These are phyloP conservation scores for Sugiyamaella chiloensis DNA, from an alignment of 805 yeast genomes.

Conservation along the genomic window DNA sequence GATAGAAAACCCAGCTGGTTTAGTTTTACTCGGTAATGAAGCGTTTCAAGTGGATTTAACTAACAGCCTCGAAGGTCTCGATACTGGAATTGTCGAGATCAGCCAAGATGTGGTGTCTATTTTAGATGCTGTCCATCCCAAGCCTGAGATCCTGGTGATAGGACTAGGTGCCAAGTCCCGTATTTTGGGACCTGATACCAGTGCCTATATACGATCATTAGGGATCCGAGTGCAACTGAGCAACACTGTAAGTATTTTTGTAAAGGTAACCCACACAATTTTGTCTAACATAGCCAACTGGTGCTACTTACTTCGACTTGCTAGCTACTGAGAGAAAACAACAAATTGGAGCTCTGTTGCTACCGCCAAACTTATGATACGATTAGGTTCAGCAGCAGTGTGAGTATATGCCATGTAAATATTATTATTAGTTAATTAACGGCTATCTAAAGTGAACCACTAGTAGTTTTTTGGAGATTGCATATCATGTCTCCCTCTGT, in stretches of 20 bases:
- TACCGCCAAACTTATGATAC: constrained; percentile 59
- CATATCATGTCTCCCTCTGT: too few relatives aligned
- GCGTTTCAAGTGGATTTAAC: constrained; percentile 56
- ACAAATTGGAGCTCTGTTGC: constrained; percentile 66
- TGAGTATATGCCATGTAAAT: too few relatives aligned
- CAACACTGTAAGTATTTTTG: constrained; percentile 45
- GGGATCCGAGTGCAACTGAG: constrained; percentile 73
- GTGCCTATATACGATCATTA: constrained; percentile 45
- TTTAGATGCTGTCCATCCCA: constrained; percentile 60
- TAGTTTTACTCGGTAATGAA: constrained; percentile 43
- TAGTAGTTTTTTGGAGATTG: too few relatives aligned
- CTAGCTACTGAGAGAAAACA: constrained; percentile 76
- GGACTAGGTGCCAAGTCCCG: constrained; percentile 69
- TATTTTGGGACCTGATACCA: constrained; percentile 56
- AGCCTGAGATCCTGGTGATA: constrained; percentile 69
- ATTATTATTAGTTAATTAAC: too few relatives aligned
- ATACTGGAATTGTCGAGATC: constrained; percentile 54
- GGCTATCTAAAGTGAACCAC: too few relatives aligned
- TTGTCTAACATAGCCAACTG: constrained; percentile 43
- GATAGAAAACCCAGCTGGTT: constrained; percentile 33
- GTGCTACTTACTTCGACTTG: constrained; percentile 68
- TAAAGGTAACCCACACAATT: too few relatives aligned
- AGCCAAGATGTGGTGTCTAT: constrained; percentile 44
- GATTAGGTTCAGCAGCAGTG: neutral
- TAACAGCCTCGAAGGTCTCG: constrained; percentile 41